These are phyloP conservation scores for Hymenoscyphus linearis DNA, from an alignment of 2,329 filamentous ascomycete species.

Conservation along the genomic window DNA sequence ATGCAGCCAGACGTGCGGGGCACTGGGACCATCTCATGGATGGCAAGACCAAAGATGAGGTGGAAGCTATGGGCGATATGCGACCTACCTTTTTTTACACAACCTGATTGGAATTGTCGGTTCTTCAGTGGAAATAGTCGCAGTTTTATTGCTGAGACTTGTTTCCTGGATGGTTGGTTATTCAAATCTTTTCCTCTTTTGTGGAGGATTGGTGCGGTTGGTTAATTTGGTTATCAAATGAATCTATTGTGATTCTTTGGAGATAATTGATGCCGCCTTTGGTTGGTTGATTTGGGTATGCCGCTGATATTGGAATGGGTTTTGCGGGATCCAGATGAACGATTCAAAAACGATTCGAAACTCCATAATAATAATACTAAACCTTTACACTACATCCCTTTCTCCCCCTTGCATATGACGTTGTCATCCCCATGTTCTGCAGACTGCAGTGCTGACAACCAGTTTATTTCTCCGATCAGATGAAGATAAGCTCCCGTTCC, in stretches of 20 bases:
- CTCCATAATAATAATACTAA: not conserved
- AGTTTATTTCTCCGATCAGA: not conserved
- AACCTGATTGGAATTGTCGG: slow-evolving; percentile 34
- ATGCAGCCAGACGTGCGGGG: slow-evolving; percentile 58
- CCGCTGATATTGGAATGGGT: no score
- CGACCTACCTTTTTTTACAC: slow-evolving; percentile 68
- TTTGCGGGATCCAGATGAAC: no score
- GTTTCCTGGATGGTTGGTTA: no score
- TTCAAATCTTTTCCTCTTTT: no score
- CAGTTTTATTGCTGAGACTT: no score
- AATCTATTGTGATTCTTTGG: no score
- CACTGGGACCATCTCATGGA: slow-evolving; percentile 56
- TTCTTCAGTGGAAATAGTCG: not conserved
- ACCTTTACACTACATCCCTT: not conserved
- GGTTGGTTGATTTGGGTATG: no score
- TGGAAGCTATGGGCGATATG: slow-evolving; percentile 62
- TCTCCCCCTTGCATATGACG: no score
- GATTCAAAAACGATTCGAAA: no score
- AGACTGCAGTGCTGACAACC: not conserved
- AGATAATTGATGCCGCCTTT: no score
- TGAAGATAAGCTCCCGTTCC: not conserved
- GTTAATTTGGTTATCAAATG: no score
- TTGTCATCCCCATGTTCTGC: not conserved
- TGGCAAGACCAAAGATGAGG: slow-evolving; percentile 57
- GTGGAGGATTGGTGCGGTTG: no score